Conservation (phyloP, 371 early-diverging fungal species). For the Nematocida ironsii region DNA sequence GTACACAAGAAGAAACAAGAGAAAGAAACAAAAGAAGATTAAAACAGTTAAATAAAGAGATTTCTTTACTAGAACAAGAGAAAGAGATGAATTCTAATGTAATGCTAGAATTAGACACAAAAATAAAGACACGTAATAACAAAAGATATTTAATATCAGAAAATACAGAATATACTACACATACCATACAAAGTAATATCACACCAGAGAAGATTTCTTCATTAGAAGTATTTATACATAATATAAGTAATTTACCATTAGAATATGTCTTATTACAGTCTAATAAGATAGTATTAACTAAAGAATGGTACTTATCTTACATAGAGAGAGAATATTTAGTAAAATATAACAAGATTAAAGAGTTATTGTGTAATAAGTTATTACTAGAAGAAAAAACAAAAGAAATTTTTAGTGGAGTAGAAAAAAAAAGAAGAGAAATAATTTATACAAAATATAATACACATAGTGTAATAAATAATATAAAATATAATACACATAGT, state of each 20-base stretch:
- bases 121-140: not conserved
- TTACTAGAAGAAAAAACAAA: constrained; percentile 28
- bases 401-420: not conserved
- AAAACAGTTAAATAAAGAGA: constrained; percentile 25
- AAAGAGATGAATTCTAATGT: constrained; percentile 22
- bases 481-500: not conserved
- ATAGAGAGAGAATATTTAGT: constrained; percentile 33
- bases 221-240: constrained; percentile 34
- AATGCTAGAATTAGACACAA: constrained; percentile 41
- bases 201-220: not conserved
- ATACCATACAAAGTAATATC: not conserved
- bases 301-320: constrained; percentile 37
- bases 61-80: constrained; percentile 39
- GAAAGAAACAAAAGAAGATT: constrained; percentile 21
- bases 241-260: constrained; percentile 41
- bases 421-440: constrained; percentile 12
- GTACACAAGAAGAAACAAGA: constrained; percentile 13
- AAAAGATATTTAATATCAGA: too few species aligned
- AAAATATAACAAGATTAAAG: constrained; percentile 12
- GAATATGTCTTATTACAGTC: constrained; percentile 46
- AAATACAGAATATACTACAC: too few species aligned
- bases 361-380: constrained; percentile 12
- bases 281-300: constrained; percentile 50
- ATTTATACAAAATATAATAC: not conserved
- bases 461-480: not conserved